Evolutionary conservation across 1,284 basidiomycete species (phyloP).

Genomic region (Tetrapyrgos nigripes): DNA sequence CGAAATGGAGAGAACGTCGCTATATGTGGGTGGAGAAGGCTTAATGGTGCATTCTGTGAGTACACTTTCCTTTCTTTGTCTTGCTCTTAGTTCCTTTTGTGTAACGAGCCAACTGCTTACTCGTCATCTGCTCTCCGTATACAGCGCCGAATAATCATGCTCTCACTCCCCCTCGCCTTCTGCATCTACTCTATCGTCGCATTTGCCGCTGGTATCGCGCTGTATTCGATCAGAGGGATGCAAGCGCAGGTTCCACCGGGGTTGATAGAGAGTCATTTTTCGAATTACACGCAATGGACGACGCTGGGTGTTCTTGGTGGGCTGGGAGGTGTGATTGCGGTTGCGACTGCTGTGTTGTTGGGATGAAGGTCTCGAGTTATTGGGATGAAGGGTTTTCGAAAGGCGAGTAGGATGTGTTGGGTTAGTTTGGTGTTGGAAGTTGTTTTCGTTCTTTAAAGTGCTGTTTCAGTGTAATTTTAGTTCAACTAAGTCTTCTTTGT

Average conservation of each 20-base stretch:
- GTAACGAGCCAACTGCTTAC: not conserved
- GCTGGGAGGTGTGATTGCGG: constrained; percentile 53
- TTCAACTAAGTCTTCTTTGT: no score
- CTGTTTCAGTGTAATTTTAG: no score
- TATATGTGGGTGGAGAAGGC: constrained; percentile 51
- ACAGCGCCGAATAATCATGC: constrained; percentile 65
- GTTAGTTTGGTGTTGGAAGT: no score
- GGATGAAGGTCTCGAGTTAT: not conserved
- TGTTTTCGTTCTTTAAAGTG: no score
- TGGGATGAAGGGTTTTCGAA: no score
- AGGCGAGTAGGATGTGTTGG: no score
- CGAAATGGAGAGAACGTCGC: constrained; percentile 54
- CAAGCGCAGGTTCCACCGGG: constrained; percentile 41
- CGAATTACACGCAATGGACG: constrained; percentile 66
- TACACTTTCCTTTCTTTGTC: constrained; percentile 13
- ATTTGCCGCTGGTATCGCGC: constrained; percentile 66
- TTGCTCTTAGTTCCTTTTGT: not conserved
- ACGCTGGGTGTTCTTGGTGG: constrained; percentile 67
- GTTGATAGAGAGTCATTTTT: constrained; percentile 48
- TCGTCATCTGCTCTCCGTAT: constrained; percentile 4
- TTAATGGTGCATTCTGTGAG: constrained; percentile 63
- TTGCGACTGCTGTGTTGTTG: not conserved
- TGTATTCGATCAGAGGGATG: constrained; percentile 68
- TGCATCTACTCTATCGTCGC: constrained; percentile 70
- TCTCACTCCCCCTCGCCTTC: constrained; percentile 78